Conservation (phyloP, 1,284 basidiomycete species). For the Lentinula novae-zelandiae region DNA sequence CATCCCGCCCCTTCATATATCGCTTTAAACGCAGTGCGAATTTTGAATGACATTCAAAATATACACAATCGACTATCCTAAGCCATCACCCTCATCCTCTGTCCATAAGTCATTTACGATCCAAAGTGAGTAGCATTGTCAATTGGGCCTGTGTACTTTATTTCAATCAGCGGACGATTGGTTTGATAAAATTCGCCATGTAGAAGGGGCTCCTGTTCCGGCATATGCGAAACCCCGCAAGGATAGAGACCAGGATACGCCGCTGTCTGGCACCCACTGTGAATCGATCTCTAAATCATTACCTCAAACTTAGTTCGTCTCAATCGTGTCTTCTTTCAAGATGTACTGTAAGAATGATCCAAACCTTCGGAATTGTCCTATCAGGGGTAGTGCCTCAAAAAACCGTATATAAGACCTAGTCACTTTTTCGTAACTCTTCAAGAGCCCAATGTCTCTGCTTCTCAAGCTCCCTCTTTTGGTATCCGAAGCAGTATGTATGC, state of each 20-base stretch:
- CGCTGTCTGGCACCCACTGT: not conserved
- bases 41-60: not conserved
- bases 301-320: not conserved
- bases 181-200: not conserved
- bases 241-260: not conserved
- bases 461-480: constrained; percentile 12
- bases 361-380: not conserved
- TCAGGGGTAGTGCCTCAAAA: not conserved
- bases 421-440: not conserved
- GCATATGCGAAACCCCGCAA: not conserved
- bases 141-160: too few relatives aligned
- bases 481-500: constrained; percentile 13
- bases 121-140: too few relatives aligned
- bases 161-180: not conserved
- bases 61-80: not conserved
- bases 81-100: not conserved
- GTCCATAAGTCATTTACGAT: not conserved
- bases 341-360: not conserved
- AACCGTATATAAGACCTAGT: not conserved
- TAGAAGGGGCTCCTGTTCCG: not conserved
- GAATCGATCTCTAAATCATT: not conserved
- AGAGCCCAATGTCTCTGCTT: not conserved
- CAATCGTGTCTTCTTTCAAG: not conserved
- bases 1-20: not conserved
- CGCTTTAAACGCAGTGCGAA: too few relatives aligned